Percentiles rank a stretch among this genome's conserved stretches.
Conservation (phyloP, 2,329 filamentous ascomycete genomes). For the Juglanconis sp. region DNA sequence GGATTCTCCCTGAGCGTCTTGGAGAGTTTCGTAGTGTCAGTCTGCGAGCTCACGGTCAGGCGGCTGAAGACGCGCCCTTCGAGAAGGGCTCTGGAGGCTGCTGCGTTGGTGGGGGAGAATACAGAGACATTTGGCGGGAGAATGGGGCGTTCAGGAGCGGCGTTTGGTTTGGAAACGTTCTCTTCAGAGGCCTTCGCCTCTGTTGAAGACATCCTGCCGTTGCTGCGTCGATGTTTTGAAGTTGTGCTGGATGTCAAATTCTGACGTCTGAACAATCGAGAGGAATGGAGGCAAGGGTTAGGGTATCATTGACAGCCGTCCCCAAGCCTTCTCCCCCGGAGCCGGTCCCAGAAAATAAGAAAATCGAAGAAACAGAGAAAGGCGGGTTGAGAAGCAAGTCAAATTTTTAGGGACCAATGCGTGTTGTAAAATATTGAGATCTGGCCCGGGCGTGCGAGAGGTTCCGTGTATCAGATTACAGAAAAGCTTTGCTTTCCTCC, state of each 20-base stretch:
- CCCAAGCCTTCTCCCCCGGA: too few relatives aligned
- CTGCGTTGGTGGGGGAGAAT: conserved; percentile 18
- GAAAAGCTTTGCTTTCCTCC: too few relatives aligned
- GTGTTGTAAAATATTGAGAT: too few relatives aligned
- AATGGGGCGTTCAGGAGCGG: not conserved
- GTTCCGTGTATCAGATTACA: too few relatives aligned
- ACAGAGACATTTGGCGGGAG: conserved; percentile 23
- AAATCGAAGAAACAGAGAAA: not conserved
- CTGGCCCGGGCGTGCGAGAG: too few relatives aligned
- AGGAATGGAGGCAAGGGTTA: not conserved
- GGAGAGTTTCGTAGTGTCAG: conserved; percentile 15
- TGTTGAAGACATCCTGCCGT: conserved; percentile 8
- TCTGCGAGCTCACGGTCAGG: conserved; percentile 19
- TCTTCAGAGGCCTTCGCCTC: too few relatives aligned
- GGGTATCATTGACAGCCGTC: too few relatives aligned
- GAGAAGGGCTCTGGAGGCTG: conserved; percentile 15
- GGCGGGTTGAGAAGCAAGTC: too few relatives aligned
- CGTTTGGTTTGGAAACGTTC: not conserved
- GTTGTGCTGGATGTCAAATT: not conserved
- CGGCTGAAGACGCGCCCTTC: conserved; percentile 20
- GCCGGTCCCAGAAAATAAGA: not conserved
- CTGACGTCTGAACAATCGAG: not conserved
- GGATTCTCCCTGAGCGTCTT: conserved; percentile 7
- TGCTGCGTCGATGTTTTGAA: not conserved
- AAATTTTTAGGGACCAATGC: too few relatives aligned